phyloP scores from a whole-genome alignment of 2,329 filamentous ascomycete genomes.

The Fusarium hostae region DNA sequence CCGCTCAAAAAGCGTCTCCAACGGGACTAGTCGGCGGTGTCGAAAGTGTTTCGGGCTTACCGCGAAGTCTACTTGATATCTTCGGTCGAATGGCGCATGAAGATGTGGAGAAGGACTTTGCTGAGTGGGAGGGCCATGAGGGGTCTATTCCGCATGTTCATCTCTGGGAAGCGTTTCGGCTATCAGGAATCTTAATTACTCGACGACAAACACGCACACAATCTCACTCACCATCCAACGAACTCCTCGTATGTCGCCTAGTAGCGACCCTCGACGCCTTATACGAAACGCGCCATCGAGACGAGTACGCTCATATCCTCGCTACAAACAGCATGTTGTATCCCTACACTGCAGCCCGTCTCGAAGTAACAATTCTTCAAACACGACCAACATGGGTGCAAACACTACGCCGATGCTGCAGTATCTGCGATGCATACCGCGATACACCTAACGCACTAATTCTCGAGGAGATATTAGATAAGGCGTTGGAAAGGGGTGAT shows the following conservation, averaged over 20 bases:
- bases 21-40: slow-evolving; percentile 10
- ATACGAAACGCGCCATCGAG: slow-evolving; percentile 16
- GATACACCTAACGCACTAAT: slow-evolving; percentile 15
- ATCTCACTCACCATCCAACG: not conserved
- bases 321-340: slow-evolving; percentile 44
- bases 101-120: slow-evolving; percentile 31
- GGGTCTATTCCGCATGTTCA: slow-evolving; percentile 44
- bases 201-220: slow-evolving; percentile 18
- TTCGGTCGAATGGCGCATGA: slow-evolving; percentile 30
- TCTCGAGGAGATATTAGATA: slow-evolving; percentile 29
- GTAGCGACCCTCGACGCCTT: slow-evolving; percentile 43
- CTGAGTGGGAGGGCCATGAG: slow-evolving; percentile 41
- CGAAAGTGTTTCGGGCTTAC: slow-evolving; percentile 44
- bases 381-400: slow-evolving; percentile 30
- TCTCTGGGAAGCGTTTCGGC: slow-evolving; percentile 45
- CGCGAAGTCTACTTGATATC: slow-evolving; percentile 44
- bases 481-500: slow-evolving; percentile 21
- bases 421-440: slow-evolving; percentile 26
- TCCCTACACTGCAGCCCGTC: slow-evolving; percentile 40
- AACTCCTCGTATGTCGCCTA: slow-evolving; percentile 40
- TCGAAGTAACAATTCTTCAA: slow-evolving; percentile 40
- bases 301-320: slow-evolving; percentile 30
- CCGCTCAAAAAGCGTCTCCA: not conserved
- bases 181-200: slow-evolving; percentile 40
- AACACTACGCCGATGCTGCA: not conserved